Conservation (phyloP, 2,329 filamentous ascomycete genomes). For the Penicillium sp. region DNA sequence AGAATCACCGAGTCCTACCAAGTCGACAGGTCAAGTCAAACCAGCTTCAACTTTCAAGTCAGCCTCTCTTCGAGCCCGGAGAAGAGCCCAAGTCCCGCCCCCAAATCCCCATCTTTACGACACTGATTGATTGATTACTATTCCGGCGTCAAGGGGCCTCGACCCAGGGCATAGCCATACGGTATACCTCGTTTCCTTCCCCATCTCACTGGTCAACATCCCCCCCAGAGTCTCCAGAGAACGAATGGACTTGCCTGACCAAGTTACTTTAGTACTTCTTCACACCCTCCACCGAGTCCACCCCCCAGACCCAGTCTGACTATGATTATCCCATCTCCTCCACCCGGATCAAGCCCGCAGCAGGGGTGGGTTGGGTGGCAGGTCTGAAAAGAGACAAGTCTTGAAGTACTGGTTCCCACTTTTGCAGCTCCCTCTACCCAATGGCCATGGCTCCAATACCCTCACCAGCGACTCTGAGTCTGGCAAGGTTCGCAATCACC, state of each 20-base stretch:
- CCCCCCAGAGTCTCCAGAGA: no score
- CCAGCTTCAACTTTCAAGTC: neutral
- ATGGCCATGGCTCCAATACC: no score
- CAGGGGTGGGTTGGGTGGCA: neutral
- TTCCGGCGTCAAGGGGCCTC: neutral
- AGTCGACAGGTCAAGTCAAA: constrained; percentile 1
- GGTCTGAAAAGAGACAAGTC: no score
- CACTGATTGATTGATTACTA: neutral
- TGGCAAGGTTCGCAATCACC: no score
- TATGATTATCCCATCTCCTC: neutral
- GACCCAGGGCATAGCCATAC: neutral
- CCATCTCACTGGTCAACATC: neutral
- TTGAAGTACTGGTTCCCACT: neutral
- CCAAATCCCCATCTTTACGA: neutral
- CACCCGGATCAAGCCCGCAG: neutral
- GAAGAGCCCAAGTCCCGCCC: neutral
- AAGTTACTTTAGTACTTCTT: neutral
- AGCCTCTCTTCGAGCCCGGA: neutral
- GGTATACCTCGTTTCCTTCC: neutral
- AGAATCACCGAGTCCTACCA: constrained; percentile 4
- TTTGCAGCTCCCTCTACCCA: neutral
- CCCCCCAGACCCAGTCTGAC: no score
- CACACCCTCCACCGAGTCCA: neutral
- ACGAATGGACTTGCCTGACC: no score
- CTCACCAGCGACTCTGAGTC: no score